Base-by-base conservation (phyloP, 352 stramenopile genomes). In the Plasmopara viticola region DNA sequence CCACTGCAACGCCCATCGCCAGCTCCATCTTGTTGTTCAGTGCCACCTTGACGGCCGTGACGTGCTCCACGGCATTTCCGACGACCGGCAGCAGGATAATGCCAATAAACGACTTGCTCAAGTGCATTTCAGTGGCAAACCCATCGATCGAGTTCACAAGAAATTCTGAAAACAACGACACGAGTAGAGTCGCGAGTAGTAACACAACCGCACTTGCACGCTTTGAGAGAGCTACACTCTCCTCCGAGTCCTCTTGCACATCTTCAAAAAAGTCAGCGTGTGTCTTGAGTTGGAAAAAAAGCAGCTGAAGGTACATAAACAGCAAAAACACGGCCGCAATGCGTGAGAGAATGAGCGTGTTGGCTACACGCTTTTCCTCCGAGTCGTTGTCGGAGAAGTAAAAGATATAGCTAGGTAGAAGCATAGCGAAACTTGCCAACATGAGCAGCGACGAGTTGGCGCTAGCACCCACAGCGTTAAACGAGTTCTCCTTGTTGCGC, bases 21-120 rank as follows among this genome's bases (percentile, higher is more conserved):
- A 99, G 78, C 81, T 99, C 95, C 95, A 99, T 98, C 73, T 98
- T 98, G 69, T 97, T 85, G 69, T 98, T 98, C 53, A 97, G 87
- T 17, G 95, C 96, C 6, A 98, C 95, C 25, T 95, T 96, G 38
- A 99, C 83, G 14, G 96, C 96, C 4, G 95, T 98, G 33, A 98
- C 88, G 62, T 99, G 96, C 68, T 99, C 96, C 2, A 98, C 95
- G n/a, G 95, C 95, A 72, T 99, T 98, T 43, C 96, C 95, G 9
- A 98, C 95, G 31, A 99, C 96, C 1, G 96, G 96, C 31, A 99
- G 58, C 54, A 99, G 68, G 56, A 99, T 97, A 28, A 99, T 85
- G 46, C 96, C 96, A 17, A 93, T 87, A 54, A 93, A 93, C 37
- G 83, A 90, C 64, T 91, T 90, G 71, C 78, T 91, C 48, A 93